Conservation (phyloP, 495 filamentous ascomycete genomes). For the Xylaria intraflava region DNA sequence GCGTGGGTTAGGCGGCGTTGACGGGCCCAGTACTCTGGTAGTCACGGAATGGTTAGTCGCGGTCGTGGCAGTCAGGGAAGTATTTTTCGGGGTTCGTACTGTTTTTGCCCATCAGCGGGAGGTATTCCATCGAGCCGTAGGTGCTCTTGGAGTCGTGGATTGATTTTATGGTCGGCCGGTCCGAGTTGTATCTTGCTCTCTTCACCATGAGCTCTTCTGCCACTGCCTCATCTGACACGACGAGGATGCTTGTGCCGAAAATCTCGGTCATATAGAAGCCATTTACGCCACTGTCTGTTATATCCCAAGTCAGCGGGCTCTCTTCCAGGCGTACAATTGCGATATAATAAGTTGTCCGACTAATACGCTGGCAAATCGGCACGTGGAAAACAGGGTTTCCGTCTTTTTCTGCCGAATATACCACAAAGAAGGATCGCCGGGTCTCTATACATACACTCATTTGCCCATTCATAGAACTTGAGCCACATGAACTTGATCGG, state of each 20-base stretch:
- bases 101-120: conserved; percentile 38
- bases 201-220: conserved; percentile 47
- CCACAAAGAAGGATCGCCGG: background rate
- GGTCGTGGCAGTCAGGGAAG: background rate
- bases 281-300: conserved; percentile 28
- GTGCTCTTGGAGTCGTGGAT: conserved; percentile 38
- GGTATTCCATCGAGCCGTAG: conserved; percentile 34
- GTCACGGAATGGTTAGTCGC: background rate
- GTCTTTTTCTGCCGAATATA: background rate
- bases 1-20: conserved; percentile 34
- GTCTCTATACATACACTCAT: conserved; percentile 21
- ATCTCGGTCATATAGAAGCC: conserved; percentile 43
- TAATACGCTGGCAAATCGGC: background rate
- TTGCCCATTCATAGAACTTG: conserved; percentile 48
- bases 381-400: background rate
- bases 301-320: background rate
- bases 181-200: conserved; percentile 43
- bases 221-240: conserved; percentile 47
- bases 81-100: conserved; percentile 21
- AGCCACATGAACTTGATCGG: conserved; percentile 43
- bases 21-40: conserved; percentile 33
- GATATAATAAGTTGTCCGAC: background rate
- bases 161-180: conserved; percentile 34
- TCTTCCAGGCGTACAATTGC: background rate
- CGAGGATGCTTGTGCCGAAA: conserved; percentile 41